Evolutionary conservation across 2,329 filamentous ascomycete species (phyloP), one percentile per base, ranked within the genome.

Genomic region (Polytolypa hystricis): DNA sequence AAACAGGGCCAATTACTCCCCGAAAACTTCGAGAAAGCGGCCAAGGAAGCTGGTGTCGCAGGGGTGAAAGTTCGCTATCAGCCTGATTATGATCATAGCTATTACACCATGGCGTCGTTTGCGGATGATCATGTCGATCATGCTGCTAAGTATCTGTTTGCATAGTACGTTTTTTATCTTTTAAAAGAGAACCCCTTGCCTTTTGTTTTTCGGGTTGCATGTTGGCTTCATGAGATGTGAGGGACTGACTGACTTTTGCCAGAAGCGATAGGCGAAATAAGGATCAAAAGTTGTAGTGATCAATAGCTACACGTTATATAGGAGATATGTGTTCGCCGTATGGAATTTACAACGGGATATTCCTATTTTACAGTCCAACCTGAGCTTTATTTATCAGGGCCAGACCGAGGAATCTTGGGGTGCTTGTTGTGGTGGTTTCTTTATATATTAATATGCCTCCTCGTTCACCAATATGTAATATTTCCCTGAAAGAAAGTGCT

Each of bases 81-180:
- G 57, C 54, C 83, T 65, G 86, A 79, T 43, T 96, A 98, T 56
- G 91, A 98, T 60, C 91, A 98, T 65, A 93, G 85, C 44, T 98
- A 98, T 67, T 98, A 78, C 64, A 95, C 94, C 63, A 93, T 98
- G 69, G 80, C 87, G 23, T 78, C 77, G 11, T 98, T 98, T 58
- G 75, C 81, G 29, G 80, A 84, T 53, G 87, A 96, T 50, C 91
- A 98, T 62, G 73, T 96, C 48, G 79, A 84, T 52, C 85, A 93
- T 64, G 86, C 86, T 42, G 89, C 87, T 47, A 94, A 91, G 69
- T 79, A 85, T 56, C 65, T 95, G 38, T 67, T 74, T 50, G 67
- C 64, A 54, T 76, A 75, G 65, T 69, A 65, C 47, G 62, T 62
- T 33, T 37, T n/a, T 21, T 19, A 14, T 21, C 26, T 17, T 27